Base-by-base conservation (phyloP, 2,329 filamentous ascomycete species). In the Aspergillus fructus region DNA sequence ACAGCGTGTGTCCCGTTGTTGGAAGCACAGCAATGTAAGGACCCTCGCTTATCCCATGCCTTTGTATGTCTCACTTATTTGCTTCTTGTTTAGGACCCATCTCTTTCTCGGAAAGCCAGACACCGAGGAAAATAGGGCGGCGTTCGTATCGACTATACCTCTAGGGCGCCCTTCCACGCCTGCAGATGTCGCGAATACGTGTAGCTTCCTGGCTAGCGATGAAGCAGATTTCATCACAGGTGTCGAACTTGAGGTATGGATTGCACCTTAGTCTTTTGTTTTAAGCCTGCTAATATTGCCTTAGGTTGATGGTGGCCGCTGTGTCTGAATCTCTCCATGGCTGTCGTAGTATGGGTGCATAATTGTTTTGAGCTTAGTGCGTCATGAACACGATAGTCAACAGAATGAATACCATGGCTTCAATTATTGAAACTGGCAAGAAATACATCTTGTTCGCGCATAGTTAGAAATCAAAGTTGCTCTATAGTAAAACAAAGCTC, bases 221-320 rank as follows among this genome's bases (percentile, higher is more conserved):
- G 88, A 90, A 67, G 85, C 85, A 0, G 79, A 76, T 5, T 90
- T 90, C 65, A 83, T 91, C 62, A 89, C 87, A 0, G 88, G 88
- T 0, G 80, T 86, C 15, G 85, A 87, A 58, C 72, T 90, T 48
- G 83, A 88, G 59, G 83, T 87, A 45, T 27, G 13, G 41, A 12
- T 11, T 21, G 2, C 39, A 6, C 41, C 9, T 24, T 17, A n/a
- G 2, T n/a, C 33, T 19, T 48, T 4, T 7, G 5, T 13, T 47
- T 12, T 47, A 30, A 30, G 17, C 12, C 19, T 39, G 30, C 51
- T 53, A n/a, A 53, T 21, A n/a, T 40, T 33, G 33, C 6, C 34
- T 2, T 21, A 62, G 61, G 59, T 64, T n/a, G 62, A 64, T 30
- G 62, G 62, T 37, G 62, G 62, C 24, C 61, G 62, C 40, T 64